Percentiles rank a stretch among this genome's conserved stretches.
phyloP scores from a whole-genome alignment of 1,139 yeast species.

The Saccharomyces hybrid region DNA sequence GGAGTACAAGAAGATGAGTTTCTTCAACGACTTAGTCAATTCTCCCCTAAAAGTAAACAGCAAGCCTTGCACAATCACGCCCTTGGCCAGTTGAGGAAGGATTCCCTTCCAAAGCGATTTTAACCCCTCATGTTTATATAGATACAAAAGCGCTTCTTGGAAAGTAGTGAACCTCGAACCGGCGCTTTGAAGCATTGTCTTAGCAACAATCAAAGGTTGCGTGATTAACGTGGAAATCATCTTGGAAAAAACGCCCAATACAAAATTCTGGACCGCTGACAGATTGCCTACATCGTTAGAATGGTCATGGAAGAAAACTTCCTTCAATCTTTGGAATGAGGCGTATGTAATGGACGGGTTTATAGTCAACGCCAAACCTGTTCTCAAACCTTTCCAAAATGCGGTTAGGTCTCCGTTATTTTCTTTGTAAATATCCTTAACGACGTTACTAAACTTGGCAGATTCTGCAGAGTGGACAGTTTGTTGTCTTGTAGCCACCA shows the following conservation, averaged over 20 bases:
- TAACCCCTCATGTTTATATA: slow-evolving; percentile 45
- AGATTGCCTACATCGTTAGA: slow-evolving; percentile 23
- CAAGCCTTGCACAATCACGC: slow-evolving; percentile 78
- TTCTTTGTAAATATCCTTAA: slow-evolving; percentile 47
- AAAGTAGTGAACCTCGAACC: slow-evolving; percentile 39
- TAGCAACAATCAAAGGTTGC: slow-evolving; percentile 79
- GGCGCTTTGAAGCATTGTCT: slow-evolving; percentile 67
- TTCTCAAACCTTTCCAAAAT: slow-evolving; percentile 80
- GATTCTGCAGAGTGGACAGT: slow-evolving; percentile 36
- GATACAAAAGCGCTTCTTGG: slow-evolving; percentile 44
- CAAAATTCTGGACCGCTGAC: slow-evolving; percentile 60
- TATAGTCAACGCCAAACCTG: slow-evolving; percentile 66
- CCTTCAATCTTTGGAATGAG: slow-evolving; percentile 62
- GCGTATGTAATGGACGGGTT: slow-evolving; percentile 89
- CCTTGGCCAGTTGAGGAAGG: slow-evolving; percentile 74
- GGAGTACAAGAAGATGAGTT: slow-evolving; percentile 8
- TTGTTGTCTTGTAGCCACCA: slow-evolving; percentile 79
- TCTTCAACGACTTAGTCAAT: slow-evolving; percentile 33
- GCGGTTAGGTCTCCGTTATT: slow-evolving; percentile 55
- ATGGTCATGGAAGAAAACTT: slow-evolving; percentile 36
- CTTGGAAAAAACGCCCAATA: slow-evolving; percentile 72
- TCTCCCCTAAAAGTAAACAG: slow-evolving; percentile 79
- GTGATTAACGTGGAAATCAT: slow-evolving; percentile 73
- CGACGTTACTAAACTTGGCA: slow-evolving; percentile 41
- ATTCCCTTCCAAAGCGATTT: slow-evolving; percentile 66